phyloP scores from a whole-genome alignment of 805 yeast species.

The Sugiyamaella lignohabitans region DNA sequence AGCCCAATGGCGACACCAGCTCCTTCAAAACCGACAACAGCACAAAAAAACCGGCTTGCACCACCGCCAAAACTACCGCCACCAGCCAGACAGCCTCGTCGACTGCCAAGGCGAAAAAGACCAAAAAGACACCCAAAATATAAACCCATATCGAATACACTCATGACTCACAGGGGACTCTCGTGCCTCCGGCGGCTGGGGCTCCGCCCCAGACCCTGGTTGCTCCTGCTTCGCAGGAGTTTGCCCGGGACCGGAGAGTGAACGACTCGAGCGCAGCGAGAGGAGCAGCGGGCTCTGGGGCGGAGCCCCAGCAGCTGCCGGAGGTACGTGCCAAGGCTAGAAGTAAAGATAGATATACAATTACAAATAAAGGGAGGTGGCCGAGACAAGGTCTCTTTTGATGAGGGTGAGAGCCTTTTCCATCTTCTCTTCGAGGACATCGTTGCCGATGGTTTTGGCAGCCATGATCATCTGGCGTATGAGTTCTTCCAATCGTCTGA shows the following conservation, averaged over 20 bases:
- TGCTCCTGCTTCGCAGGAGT: too few species aligned
- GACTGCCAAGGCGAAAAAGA: background rate
- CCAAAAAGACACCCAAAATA: too few species aligned
- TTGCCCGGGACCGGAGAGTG: too few species aligned
- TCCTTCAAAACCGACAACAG: background rate
- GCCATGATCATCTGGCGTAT: constrained; percentile 85
- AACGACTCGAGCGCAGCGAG: background rate
- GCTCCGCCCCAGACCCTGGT: too few species aligned
- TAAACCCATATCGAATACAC: too few species aligned
- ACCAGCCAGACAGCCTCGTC: too few species aligned
- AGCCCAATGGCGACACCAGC: constrained; percentile 32
- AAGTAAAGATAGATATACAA: background rate
- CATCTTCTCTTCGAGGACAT: constrained; percentile 81
- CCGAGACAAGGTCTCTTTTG: constrained; percentile 94
- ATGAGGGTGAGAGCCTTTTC: constrained; percentile 75
- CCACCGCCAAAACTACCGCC: too few species aligned
- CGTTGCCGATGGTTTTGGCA: constrained; percentile 90
- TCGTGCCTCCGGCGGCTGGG: too few species aligned
- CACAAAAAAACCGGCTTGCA: background rate
- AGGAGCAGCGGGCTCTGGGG: background rate
- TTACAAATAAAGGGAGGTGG: constrained; percentile 78
- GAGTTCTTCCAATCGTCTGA: constrained; percentile 89
- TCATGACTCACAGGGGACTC: too few species aligned
- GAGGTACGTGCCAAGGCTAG: background rate
- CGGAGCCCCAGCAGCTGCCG: background rate